These are phyloP conservation scores for Priceomyces castillae DNA, from an alignment of 805 yeast genomes.

Conservation along the genomic window DNA sequence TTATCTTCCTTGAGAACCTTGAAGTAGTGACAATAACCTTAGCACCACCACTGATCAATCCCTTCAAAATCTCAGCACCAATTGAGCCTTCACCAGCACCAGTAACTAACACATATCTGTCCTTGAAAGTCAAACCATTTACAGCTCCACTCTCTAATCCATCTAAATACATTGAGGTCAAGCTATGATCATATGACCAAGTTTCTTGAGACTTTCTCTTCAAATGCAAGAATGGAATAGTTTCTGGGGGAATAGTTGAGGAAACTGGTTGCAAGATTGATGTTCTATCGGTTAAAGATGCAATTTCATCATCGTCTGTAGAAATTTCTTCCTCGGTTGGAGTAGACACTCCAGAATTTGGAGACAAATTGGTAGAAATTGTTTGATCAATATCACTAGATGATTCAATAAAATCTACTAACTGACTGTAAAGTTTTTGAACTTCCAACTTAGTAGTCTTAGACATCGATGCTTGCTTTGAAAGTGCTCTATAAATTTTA, in stretches of 20 bases:
- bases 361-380: constrained; percentile 14
- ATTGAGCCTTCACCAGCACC: constrained; percentile 99
- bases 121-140: constrained; percentile 87
- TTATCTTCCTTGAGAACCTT: constrained; percentile 87
- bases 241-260: constrained; percentile 69
- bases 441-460: constrained; percentile 64
- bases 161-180: constrained; percentile 77
- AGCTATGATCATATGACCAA: constrained; percentile 81
- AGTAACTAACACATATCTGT: constrained; percentile 85
- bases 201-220: constrained; percentile 73
- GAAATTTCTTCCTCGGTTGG: constrained; percentile 41
- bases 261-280: constrained; percentile 73
- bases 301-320: constrained; percentile 74
- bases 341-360: constrained; percentile 36
- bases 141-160: constrained; percentile 92
- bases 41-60: constrained; percentile 96
- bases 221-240: constrained; percentile 92
- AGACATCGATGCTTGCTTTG: constrained; percentile 66
- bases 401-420: constrained; percentile 65
- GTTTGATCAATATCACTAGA: constrained; percentile 63
- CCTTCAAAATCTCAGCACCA: constrained; percentile 95
- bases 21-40: constrained; percentile 95
- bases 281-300: constrained; percentile 73
- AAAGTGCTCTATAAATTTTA: constrained; percentile 75
- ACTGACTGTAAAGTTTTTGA: constrained; percentile 66